These are phyloP conservation scores for Rubus parviflorus DNA, from an alignment of 306 rosid genomes.

Conservation along the genomic window DNA sequence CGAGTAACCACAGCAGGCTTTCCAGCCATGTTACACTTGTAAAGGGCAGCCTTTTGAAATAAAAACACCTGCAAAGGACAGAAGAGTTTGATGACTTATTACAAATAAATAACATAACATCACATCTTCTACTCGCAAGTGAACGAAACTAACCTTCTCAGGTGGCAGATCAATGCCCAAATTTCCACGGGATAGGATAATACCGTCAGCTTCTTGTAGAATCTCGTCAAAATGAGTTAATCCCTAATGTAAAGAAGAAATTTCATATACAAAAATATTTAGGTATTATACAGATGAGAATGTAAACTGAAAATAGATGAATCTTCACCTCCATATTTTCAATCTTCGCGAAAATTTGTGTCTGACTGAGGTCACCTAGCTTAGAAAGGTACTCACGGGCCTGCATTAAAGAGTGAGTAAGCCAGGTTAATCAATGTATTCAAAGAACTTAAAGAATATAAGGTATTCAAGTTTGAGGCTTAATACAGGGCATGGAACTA, in stretches of 20 bases:
- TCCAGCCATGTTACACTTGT: constrained; percentile 99
- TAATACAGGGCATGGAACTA: not conserved
- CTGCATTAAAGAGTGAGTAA: constrained; percentile 24
- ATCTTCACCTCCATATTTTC: constrained; percentile 47
- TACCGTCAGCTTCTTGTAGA: constrained; percentile 58
- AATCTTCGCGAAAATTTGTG: constrained; percentile 57
- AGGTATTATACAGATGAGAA: not conserved
- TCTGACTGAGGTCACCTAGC: constrained; percentile 53
- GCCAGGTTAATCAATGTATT: not conserved
- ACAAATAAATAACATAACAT: not conserved
- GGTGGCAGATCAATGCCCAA: constrained; percentile 63
- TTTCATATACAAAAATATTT: not conserved
- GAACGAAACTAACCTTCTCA: constrained; percentile 40
- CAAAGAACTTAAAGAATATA: not conserved
- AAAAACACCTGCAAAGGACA: constrained; percentile 72
- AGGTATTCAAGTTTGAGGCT: constrained; percentile 2
- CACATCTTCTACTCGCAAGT: not conserved
- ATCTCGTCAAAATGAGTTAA: constrained; percentile 52
- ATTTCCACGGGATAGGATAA: constrained; percentile 57
- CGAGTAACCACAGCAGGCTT: constrained; percentile 99
- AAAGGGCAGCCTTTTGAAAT: constrained; percentile 94
- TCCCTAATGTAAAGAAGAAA: constrained; percentile 28
- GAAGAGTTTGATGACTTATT: not conserved
- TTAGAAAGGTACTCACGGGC: constrained; percentile 48
- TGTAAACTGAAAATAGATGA: not conserved